A percentile compares a stretch with the other conserved stretches of the same genome.
Conservation (phyloP, 306 rosid species). For the Vigna mungo region DNA sequence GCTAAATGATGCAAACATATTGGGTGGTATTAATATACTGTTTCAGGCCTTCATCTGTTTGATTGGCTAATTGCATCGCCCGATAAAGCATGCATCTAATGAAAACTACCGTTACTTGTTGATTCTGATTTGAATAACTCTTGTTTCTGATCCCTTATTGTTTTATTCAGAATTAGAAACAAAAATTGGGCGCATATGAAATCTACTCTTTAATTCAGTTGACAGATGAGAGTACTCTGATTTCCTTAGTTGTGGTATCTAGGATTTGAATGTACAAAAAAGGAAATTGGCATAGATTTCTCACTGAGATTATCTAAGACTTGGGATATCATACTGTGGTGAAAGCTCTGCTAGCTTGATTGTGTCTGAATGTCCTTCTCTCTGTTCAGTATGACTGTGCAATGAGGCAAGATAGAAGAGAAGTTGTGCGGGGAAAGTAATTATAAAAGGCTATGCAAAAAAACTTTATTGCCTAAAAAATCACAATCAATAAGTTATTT, state of each 20-base stretch:
- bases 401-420: slow-evolving; percentile 20
- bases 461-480: neutral
- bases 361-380: neutral
- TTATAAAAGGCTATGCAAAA: neutral
- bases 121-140: slow-evolving; percentile 13
- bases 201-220: too few species aligned
- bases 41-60: neutral
- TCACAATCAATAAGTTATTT: neutral
- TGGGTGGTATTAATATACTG: neutral
- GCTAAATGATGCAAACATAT: neutral
- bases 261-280: neutral
- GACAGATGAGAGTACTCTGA: neutral
- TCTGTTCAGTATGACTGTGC: slow-evolving; percentile 15
- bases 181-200: too few species aligned
- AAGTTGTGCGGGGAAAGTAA: neutral
- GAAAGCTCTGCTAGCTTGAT: slow-evolving; percentile 6
- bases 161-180: neutral
- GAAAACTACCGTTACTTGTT: neutral
- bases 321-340: slow-evolving; percentile 15
- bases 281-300: neutral
- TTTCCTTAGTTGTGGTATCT: slow-evolving; percentile 18
- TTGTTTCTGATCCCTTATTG: neutral
- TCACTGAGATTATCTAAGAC: neutral
- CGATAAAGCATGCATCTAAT: neutral
- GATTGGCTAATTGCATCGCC: slow-evolving; percentile 25